Evolutionary conservation across 2,329 filamentous ascomycete genomes (phyloP), one percentile per base, ranked within the genome.

Genomic region (Fusarium heterosporum): DNA sequence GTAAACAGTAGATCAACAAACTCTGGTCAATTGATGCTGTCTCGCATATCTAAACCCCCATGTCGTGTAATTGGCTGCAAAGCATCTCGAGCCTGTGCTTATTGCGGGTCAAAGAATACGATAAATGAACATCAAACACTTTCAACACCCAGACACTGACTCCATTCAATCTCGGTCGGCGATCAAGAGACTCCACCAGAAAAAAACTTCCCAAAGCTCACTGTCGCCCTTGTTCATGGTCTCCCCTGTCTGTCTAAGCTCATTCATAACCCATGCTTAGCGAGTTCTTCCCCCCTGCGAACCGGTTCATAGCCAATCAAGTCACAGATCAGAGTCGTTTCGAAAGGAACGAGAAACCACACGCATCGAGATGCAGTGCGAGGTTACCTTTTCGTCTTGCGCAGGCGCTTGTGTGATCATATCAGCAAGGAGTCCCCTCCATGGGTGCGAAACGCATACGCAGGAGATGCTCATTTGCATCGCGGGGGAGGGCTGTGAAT

Each of bases 151-250:
- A n/a, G 16, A 36, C 34, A 36, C 34, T 17, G 34, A 32, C 55
- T 57, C 32, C 40, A 39, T 64, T 68, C 62, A 69, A 71, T 71
- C 68, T 71, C 68, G 59, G 65, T 62, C 65, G 65, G 47, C 48
- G 55, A 54, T 50, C 49, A 55, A 64, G n/a, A 36, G 34, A 17
- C 16, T 22, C 34, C 34, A 36, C 34, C 4, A 9, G 10, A 36
- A 9, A 36, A 36, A 34, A 51, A 43, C 55, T 13, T 50, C 34
- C 34, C 16, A 36, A 51, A 43, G 48, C 32, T 45, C 58, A 39
- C 26, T 55, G 52, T 43, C 39, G 43, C 58, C 55, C 55, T 66
- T 45, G 26, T 47, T 55, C 40, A 28, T 62, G 45, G 32, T 58
- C 55, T 52, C 25, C 57, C 49, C 29, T 46, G 46, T 56, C 29